Evolutionary conservation across 129 eudicot species (phyloP), one percentile per base, ranked within the genome.

Genomic region (Pulicaria dysenterica): DNA sequence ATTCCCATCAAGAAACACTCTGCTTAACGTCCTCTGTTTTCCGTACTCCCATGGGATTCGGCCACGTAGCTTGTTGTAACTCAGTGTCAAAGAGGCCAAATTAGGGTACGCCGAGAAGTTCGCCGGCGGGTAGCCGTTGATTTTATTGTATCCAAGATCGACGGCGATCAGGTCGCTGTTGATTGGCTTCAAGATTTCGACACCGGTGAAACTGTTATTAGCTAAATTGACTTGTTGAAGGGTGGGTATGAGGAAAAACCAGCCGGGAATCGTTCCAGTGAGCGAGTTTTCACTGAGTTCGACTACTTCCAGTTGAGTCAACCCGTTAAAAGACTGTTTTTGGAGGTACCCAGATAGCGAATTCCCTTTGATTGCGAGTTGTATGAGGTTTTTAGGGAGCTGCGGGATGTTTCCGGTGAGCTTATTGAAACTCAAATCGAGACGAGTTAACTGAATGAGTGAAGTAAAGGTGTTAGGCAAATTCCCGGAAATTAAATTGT

Each of bases 1-100:
- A 75, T 93, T 93, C n/a, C 98, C 98, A 31, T 93, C 98, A 10
- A 93, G 95, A 64, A 64, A 93, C 76, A 93, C 46, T 58, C 98
- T 70, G 63, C 62, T 79, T 13, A 93, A 57, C 16, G 84, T 57
- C 50, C 58, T 66, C 58, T 70, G 84, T 60, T 84, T 83, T 45
- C 90, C 75, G 70, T 71, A 89, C 77, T 84, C 83, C 90, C 65
- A 70, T 40, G 98, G 98, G 66, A 93, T 83, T 54, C 83, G 88
- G 16, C 98, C 98, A 24, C 90, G 90, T 48, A 93, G 72, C 8
- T 82, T 70, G 81, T 93, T 93, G 87, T 89, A 83, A 53, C 98
- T 78, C 62, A 93, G 44, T 4, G 92, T 77, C 7, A 93, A 81
- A 0, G 96, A 85, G 3, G 92, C 79, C 16, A 93, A 67, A 41